Conservation (phyloP, 371 early-diverging fungal species). For the Catenaria anguillulae region DNA sequence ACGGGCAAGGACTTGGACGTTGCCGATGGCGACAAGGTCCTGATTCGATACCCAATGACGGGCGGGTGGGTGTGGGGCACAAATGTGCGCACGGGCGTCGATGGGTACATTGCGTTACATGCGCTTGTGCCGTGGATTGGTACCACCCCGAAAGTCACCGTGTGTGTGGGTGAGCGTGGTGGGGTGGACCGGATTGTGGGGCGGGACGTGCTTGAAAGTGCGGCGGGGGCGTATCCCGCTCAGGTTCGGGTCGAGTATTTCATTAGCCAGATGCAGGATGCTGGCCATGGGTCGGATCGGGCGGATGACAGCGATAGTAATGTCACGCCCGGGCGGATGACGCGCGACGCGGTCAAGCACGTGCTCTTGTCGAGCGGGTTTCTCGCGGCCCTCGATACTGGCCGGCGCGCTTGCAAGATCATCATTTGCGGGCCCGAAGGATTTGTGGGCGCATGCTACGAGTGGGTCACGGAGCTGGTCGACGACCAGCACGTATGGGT, state of each 20-base stretch:
- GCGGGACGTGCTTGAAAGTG: background rate
- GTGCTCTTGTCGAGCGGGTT: background rate
- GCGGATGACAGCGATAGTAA: no score
- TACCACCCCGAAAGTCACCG: background rate
- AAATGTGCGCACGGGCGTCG: background rate
- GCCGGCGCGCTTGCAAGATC: background rate
- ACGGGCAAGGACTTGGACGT: background rate
- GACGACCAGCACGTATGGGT: no score
- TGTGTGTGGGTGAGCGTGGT: background rate
- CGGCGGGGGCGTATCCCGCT: background rate
- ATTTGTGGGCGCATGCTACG: background rate
- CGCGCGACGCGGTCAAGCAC: background rate
- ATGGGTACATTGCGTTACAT: background rate
- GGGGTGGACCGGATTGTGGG: background rate
- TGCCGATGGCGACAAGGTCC: background rate
- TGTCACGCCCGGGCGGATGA: background rate
- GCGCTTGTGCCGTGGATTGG: background rate
- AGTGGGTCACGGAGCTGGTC: background rate
- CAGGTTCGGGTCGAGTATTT: background rate
- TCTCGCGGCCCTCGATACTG: no score
- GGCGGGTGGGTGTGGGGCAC: slow-evolving; percentile 5
- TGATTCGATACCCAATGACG: background rate
- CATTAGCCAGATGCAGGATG: background rate
- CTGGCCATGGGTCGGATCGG: no score
- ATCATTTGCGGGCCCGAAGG: background rate